Evolutionary conservation across 352 stramenopile genomes (phyloP).

Genomic region (Phytophthora pluvialis): DNA sequence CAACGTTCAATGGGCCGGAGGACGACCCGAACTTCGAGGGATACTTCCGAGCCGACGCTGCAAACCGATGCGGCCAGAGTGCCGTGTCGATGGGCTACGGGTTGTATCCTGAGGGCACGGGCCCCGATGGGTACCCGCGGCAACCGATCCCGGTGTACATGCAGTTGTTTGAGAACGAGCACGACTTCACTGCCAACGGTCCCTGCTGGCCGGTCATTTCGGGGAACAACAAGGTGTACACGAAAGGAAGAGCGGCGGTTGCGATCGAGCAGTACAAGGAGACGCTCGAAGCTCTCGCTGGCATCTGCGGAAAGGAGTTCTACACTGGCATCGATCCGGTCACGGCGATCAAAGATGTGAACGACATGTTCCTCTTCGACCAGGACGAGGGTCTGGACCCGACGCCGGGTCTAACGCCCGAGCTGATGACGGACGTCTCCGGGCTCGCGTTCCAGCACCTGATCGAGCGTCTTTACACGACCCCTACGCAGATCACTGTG

Average conservation of each 20-base stretch:
- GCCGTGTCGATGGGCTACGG: slow-evolving; percentile 72
- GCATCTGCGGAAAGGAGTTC: slow-evolving; percentile 62
- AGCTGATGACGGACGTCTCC: slow-evolving; percentile 55
- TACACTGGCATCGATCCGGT: slow-evolving; percentile 53
- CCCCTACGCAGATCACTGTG: slow-evolving; percentile 68
- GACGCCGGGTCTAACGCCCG: slow-evolving; percentile 51
- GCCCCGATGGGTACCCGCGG: slow-evolving; percentile 56
- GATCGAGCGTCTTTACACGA: slow-evolving; percentile 78
- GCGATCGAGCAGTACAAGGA: slow-evolving; percentile 53
- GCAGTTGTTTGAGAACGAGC: slow-evolving; percentile 81
- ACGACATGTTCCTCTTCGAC: slow-evolving; percentile 80
- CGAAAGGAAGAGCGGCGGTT: slow-evolving; percentile 36
- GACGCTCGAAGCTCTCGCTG: slow-evolving; percentile 41
- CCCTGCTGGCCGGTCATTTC: slow-evolving; percentile 69
- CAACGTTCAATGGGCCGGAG: slow-evolving; percentile 67
- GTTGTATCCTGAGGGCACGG: slow-evolving; percentile 72
- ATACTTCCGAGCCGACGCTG: slow-evolving; percentile 77
- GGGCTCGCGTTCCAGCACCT: slow-evolving; percentile 75
- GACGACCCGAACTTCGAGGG: slow-evolving; percentile 68
- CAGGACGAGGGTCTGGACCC: slow-evolving; percentile 58
- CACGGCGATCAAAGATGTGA: slow-evolving; percentile 73
- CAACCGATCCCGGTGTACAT: slow-evolving; percentile 82
- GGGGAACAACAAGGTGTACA: slow-evolving; percentile 60
- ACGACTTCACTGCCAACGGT: slow-evolving; percentile 77
- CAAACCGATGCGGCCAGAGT: slow-evolving; percentile 74